These are phyloP conservation scores for Lithohypha guttulata DNA, from an alignment of 2,329 filamentous ascomycete species.

Conservation along the genomic window DNA sequence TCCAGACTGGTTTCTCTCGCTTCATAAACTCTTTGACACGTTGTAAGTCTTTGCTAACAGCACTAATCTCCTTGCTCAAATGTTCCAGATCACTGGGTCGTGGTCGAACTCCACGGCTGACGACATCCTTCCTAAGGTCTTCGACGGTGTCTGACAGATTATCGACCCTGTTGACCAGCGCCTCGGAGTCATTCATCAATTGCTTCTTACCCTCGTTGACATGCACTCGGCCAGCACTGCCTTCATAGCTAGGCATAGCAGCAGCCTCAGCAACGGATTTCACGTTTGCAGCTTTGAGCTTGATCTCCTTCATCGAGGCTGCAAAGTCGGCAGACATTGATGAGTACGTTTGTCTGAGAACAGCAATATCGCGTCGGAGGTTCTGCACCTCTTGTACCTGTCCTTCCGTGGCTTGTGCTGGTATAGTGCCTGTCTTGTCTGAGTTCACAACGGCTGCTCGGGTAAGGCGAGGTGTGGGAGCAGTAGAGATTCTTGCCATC, in stretches of 20 bases:
- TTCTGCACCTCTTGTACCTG: slow-evolving; percentile 71
- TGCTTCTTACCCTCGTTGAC: slow-evolving; percentile 79
- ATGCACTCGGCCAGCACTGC: slow-evolving; percentile 72
- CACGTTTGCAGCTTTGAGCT: slow-evolving; percentile 68
- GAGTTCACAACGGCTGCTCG: slow-evolving; percentile 27
- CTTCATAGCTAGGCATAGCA: slow-evolving; percentile 58
- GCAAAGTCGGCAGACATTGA: slow-evolving; percentile 83
- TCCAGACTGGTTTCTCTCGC: slow-evolving; percentile 91
- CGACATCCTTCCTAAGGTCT: slow-evolving; percentile 93
- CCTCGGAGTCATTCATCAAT: slow-evolving; percentile 77
- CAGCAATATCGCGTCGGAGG: slow-evolving; percentile 76
- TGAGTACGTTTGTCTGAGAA: slow-evolving; percentile 85
- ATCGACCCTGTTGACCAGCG: slow-evolving; percentile 82
- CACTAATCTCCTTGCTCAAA: slow-evolving; percentile 77
- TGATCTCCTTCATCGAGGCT: slow-evolving; percentile 72
- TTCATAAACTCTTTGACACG: slow-evolving; percentile 88
- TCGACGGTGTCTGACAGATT: slow-evolving; percentile 96
- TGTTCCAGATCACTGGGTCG: slow-evolving; percentile 79
- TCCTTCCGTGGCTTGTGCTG: slow-evolving; percentile 24
- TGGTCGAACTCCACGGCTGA: slow-evolving; percentile 81
- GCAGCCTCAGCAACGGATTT: slow-evolving; percentile 65
- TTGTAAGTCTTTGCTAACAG: slow-evolving; percentile 74
- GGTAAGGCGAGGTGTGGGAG: slow-evolving; percentile 30
- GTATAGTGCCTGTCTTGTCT: slow-evolving; percentile 21
- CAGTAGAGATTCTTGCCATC: slow-evolving; percentile 55